Evolutionary conservation across 495 filamentous ascomycete genomes (phyloP).

Genomic region (Xylaria curta): DNA sequence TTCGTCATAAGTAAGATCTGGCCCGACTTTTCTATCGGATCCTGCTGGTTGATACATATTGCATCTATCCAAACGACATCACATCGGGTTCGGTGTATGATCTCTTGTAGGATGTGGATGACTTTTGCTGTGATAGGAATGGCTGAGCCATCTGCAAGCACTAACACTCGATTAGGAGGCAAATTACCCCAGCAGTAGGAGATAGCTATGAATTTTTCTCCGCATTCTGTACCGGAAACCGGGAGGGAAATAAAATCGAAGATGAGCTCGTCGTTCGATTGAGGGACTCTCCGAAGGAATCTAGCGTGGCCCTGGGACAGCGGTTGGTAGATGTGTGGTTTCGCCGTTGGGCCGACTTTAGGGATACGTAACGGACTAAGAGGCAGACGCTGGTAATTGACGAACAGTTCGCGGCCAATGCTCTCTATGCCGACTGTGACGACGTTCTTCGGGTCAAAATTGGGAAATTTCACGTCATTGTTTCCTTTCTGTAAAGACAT

Average conservation of each 20-base stretch:
- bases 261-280: not conserved
- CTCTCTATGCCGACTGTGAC: not conserved
- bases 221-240: not conserved
- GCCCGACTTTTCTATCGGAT: not conserved
- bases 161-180: not conserved
- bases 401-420: not conserved
- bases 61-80: not conserved
- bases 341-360: not conserved
- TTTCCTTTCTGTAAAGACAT: not conserved
- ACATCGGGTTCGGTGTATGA: not conserved
- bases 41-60: slow-evolving; percentile 10
- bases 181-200: slow-evolving; percentile 2
- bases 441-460: not conserved
- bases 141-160: not conserved
- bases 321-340: not conserved
- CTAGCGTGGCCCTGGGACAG: not conserved
- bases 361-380: not conserved
- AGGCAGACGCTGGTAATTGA: not conserved
- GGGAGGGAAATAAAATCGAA: not conserved
- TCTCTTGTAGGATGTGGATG: not conserved
- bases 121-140: not conserved
- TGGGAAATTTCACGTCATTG: not conserved
- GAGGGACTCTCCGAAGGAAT: slow-evolving; percentile 3
- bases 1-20: not conserved
- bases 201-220: not conserved